Percentiles rank a stretch among this genome's conserved stretches.
Evolutionary conservation across 305 asterid species (phyloP).

Genomic region (Solanum chacoense): DNA sequence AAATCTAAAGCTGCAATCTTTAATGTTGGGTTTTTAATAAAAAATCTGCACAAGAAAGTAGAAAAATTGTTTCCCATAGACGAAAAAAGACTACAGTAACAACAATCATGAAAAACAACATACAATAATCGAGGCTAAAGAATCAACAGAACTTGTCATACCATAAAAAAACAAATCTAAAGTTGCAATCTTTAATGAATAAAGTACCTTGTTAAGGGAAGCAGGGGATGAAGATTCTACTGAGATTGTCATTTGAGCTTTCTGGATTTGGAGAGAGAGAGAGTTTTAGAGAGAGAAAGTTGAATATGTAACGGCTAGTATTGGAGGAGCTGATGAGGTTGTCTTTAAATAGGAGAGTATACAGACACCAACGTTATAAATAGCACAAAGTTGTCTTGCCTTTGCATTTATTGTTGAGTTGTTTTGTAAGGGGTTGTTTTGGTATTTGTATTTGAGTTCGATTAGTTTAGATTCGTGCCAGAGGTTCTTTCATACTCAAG

Average conservation of each 20-base stretch:
- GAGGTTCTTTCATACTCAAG: background rate
- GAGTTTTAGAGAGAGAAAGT: background rate
- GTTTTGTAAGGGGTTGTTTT: background rate
- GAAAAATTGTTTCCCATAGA: background rate
- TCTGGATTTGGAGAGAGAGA: constrained; percentile 36
- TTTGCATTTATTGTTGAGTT: background rate
- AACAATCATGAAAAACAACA: background rate
- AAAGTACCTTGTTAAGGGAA: constrained; percentile 40
- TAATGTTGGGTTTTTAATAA: background rate
- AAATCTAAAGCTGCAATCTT: background rate
- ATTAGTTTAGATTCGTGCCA: background rate
- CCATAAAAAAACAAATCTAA: background rate
- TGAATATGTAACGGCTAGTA: constrained; percentile 65
- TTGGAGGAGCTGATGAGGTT: background rate
- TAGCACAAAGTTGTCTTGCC: background rate
- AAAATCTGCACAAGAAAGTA: background rate
- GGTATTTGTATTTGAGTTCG: too few species aligned
- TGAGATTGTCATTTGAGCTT: constrained; percentile 53
- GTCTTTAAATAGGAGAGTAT: constrained; percentile 8
- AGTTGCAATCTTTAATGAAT: background rate
- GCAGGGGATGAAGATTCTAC: constrained; percentile 56
- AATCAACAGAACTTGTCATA: background rate
- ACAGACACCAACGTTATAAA: constrained; percentile 43
- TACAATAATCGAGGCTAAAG: background rate
- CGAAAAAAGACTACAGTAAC: background rate